Evolutionary conservation across 257 asterid genomes (phyloP), one percentile per base, ranked within the genome.

Genomic region (Forsythia suspensa): DNA sequence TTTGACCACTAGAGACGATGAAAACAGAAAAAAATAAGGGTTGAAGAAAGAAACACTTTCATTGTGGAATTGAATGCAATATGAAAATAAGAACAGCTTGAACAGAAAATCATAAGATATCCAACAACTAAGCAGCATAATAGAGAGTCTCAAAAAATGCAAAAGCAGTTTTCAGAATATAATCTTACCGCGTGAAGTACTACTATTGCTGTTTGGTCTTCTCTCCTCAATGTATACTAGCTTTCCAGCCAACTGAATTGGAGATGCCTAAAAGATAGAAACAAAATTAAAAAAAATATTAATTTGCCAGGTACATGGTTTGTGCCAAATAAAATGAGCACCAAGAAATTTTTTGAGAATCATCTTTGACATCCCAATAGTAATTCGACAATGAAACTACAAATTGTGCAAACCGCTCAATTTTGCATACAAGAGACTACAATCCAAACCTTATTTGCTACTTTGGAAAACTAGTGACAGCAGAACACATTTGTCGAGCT

Each of bases 221-320:
- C 92, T 92, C 86, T 89, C 91, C 88, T 92, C 98, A 67, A 94
- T 85, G 81, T 90, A 91, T 67, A 90, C 97, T 85, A 78, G 89
- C 81, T 88, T 87, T 79, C 96, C 97, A 68, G 76, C 91, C 75
- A 92, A 76, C 73, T 88, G 88, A 82, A 92, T 79, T 20, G 97
- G 97, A 65, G 97, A 94, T 72, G 96, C 97, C 98, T 94, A 76
- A 39, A 76, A 55, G 72, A 11, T 43, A 72, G 42, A 65, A 63
- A 61, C 21, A 46, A 69, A 55, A 51, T 4, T 29, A 11, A 20
- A 43, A 37, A 55, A 48, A 21, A 57, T 52, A 76, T 57, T 36
- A 42, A 57, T n/a, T 20, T 51, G 4, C 51, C 51, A 36, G 48
- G 29, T 0, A 29, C 39, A 55, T 59, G 12, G 13, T 29, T 38